Base-by-base conservation (phyloP, 1,139 yeast species). In the Kodamaea sp. region DNA sequence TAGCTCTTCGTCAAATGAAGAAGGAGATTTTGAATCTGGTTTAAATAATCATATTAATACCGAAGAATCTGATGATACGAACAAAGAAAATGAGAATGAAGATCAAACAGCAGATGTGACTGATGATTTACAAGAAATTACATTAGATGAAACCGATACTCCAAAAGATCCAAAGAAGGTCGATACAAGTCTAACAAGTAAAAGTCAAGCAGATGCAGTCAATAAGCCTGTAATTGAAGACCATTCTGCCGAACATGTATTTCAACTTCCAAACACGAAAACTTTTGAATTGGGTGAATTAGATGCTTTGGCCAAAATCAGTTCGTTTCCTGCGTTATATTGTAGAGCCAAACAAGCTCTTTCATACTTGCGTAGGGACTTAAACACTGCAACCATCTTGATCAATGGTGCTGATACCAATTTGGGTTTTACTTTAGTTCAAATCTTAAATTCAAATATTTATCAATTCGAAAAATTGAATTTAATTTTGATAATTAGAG, bases 331-430 rank as follows among this genome's bases (percentile, higher is more conserved):
- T 0, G 57, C 65, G n/a, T 53, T 62, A 22, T 71, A 63, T 42
- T 65, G 70, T 42, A 57, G 69, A 32, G 68, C 73, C 31, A 66
- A 65, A 42, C 73, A 67, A 43, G 63, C 65, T 3, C 59, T 70
- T 29, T 47, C 55, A 23, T 60, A 64, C 42, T 52, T 63, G 32
- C 50, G 56, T 30, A 28, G 38, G 1, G 32, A 37, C 8, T 40
- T 48, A 12, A 39, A 52, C 23, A 42, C 47, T 29, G 59, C 62
- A 8, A 65, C 59, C 34, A 50, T 71, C 7, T 53, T 71, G 34
- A 66, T 71, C 38, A 70, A 71, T 48, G 77, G 77, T 8, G 77
- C 67, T 5, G 75, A 71, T 44, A 68, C 76, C 6, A 55, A 58
- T 37, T 48, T 70, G 27, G 75, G 73, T 0, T 50, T 53, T 36